phyloP scores from a whole-genome alignment of 345 rosid species.

The Eutrema heterophyllum region DNA sequence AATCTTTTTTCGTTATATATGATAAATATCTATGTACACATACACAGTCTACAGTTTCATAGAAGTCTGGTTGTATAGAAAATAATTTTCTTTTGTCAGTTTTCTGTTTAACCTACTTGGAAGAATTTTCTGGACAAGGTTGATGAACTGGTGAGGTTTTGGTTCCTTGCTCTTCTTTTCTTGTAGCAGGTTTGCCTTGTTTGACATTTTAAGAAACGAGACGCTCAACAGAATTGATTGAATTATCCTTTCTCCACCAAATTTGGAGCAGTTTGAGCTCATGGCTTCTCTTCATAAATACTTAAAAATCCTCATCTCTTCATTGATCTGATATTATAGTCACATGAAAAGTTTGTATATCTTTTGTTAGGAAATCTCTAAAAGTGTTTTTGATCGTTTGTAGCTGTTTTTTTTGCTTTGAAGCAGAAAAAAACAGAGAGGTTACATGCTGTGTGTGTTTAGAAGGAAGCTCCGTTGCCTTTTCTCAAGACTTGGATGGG shows the following conservation, averaged over 20 bases:
- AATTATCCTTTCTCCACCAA: slow-evolving; percentile 30
- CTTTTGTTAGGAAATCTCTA: neutral
- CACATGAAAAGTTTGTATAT: neutral
- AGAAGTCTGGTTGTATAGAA: neutral
- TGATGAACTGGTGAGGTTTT: slow-evolving; percentile 28
- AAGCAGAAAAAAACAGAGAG: slow-evolving; percentile 18
- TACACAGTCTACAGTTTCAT: neutral
- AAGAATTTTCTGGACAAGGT: slow-evolving; percentile 23
- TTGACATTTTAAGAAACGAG: slow-evolving; percentile 38
- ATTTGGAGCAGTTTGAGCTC: slow-evolving; percentile 45
- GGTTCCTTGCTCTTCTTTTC: slow-evolving; percentile 9
- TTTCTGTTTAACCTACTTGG: slow-evolving; percentile 32
- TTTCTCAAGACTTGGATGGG: slow-evolving; percentile 52
- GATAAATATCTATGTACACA: neutral
- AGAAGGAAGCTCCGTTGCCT: slow-evolving; percentile 50
- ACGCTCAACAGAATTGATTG: slow-evolving; percentile 44
- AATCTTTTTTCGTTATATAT: neutral
- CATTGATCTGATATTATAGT: neutral
- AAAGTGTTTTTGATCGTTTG: neutral
- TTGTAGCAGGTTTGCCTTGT: slow-evolving; percentile 45
- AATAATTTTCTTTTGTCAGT: slow-evolving; percentile 14
- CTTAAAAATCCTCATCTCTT: neutral
- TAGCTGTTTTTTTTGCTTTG: neutral
- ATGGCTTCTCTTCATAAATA: slow-evolving; percentile 20
- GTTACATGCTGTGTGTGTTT: slow-evolving; percentile 38